Conservation (phyloP, 73 alveolate genomes). For the Tetrahymena elliotti region DNA sequence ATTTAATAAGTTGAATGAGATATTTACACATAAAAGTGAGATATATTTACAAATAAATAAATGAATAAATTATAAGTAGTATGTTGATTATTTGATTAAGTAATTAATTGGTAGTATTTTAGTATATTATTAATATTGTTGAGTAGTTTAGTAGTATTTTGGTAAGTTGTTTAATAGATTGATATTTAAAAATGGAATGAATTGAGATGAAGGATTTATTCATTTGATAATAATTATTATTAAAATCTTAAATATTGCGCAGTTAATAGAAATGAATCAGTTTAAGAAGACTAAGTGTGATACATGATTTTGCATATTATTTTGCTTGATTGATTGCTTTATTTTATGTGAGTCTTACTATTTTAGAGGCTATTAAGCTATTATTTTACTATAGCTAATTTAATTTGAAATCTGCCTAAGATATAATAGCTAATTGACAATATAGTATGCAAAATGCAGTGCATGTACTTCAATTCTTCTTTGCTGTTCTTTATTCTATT, state of each 20-base stretch:
- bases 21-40: no score
- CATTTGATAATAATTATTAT: background rate
- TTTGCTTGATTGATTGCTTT: background rate
- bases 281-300: background rate
- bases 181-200: background rate
- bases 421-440: background rate
- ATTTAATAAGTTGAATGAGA: no score
- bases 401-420: background rate
- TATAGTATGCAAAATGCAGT: background rate
- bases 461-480: background rate
- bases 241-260: background rate
- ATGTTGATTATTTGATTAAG: no score
- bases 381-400: background rate
- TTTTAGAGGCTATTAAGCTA: background rate
- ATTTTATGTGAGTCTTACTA: background rate
- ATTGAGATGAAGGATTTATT: background rate
- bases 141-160: no score
- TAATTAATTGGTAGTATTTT: no score
- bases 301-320: background rate
- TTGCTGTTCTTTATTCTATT: background rate
- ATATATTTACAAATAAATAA: no score
- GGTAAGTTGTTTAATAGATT: background rate
- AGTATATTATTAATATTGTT: no score
- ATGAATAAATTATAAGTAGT: no score
- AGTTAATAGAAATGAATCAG: background rate